Evolutionary conservation across 2,329 filamentous ascomycete species (phyloP).

Genomic region (Sarocladium strictum): DNA sequence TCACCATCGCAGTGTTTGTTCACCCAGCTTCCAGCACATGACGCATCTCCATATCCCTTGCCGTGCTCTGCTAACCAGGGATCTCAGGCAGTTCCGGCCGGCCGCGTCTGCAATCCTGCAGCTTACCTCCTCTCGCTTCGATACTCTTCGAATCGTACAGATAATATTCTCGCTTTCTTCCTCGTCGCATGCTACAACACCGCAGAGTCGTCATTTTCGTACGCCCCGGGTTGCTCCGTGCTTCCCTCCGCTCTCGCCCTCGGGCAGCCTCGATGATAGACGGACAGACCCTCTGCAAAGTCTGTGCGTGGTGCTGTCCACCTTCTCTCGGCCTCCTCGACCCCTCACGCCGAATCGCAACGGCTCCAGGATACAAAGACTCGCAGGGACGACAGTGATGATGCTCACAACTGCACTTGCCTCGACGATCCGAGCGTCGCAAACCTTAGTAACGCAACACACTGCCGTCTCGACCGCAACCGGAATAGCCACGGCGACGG

Average conservation of each 20-base stretch:
- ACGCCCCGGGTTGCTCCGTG: neutral
- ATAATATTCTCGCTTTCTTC: neutral
- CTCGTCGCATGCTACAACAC: neutral
- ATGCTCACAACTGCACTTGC: neutral
- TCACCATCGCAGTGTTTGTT: neutral
- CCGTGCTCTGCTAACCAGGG: neutral
- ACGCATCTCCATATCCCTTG: neutral
- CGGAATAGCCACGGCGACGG: neutral
- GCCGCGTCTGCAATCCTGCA: neutral
- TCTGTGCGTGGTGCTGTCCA: neutral
- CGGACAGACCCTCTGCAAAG: neutral
- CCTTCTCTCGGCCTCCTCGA: neutral
- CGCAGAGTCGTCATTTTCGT: neutral
- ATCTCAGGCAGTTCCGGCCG: neutral
- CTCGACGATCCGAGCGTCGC: neutral
- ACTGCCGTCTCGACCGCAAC: neutral
- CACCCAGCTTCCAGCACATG: neutral
- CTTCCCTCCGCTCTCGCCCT: neutral
- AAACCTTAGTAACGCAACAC: neutral
- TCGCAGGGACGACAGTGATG: neutral
- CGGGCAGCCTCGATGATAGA: neutral
- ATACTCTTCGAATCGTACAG: neutral
- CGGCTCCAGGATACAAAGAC: no score
- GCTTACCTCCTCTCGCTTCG: neutral
- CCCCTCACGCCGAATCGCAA: no score